Base-by-base conservation (phyloP, 2,329 filamentous ascomycete species). In the Ophiostoma pallidulum region DNA sequence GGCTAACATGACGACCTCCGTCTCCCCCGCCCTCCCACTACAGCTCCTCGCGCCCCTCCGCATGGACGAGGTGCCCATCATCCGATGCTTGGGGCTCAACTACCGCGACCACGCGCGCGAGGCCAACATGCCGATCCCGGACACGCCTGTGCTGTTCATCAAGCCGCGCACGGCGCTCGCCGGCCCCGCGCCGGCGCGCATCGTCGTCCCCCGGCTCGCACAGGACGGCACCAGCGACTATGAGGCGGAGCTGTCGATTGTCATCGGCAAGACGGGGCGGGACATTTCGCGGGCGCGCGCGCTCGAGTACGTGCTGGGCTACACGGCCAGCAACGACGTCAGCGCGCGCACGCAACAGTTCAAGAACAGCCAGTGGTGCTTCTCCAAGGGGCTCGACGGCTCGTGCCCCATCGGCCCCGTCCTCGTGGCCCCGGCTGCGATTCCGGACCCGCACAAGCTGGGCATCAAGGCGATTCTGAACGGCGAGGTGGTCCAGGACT, bases 71-170 rank as follows among this genome's bases (percentile, higher is more conserved):
- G 60, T 67, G 6, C 62, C 63, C 29, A 62, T 64, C 18, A 68
- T 71, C 41, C 65, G 68, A 31, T 72, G 68, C 54, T 57, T 72
- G 40, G 69, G 69, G 7, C 62, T 72, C 44, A 73, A 72, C 58
- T 70, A 70, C 54, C 58, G 57, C 31, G 60, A 68, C 53, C 66
- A 68, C 47, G 66, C 65, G 5, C 50, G 54, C 14, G 66, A 69
- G 55, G 62, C 62, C 42, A 61, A 60, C 39, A 59, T 66, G 58
- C 53, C 62, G 2, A 56, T 67, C 19, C 65, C 66, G 0, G 54
- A 59, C 24, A 52, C 56, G 4, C 65, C 64, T 0, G 60, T 64
- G 3, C 53, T 68, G 4, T 68, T 69, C 53, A 57, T 64, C 55
- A 68, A 69, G 56, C 66, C 66, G 2, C 53, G 59, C 10, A 65